Evolutionary conservation across 2,329 filamentous ascomycete species (phyloP).

Genomic region (Sclerotinia minor): DNA sequence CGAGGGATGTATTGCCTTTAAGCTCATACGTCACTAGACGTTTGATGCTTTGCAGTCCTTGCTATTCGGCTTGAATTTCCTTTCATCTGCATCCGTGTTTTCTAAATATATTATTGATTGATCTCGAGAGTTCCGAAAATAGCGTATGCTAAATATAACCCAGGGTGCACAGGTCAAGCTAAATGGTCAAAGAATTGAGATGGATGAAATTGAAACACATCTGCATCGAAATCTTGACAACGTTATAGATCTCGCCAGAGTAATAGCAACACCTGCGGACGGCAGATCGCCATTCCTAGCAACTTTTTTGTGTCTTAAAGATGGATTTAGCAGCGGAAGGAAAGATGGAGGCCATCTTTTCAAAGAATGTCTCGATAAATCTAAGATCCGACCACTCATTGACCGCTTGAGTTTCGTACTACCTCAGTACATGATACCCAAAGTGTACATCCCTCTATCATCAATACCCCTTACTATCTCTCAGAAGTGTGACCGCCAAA

Average conservation of each 20-base stretch:
- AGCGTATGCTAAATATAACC: neutral
- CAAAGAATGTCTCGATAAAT: neutral
- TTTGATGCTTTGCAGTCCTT: neutral
- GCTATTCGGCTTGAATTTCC: neutral
- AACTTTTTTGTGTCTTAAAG: slow-evolving; percentile 3
- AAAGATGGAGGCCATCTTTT: neutral
- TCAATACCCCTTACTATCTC: slow-evolving; percentile 40
- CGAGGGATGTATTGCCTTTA: neutral
- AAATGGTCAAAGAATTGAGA: slow-evolving; percentile 62
- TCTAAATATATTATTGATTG: neutral
- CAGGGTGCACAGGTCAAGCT: slow-evolving; percentile 57
- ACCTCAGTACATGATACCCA: slow-evolving; percentile 43
- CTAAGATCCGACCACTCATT: neutral
- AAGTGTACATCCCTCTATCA: slow-evolving; percentile 39
- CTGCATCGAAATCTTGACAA: slow-evolving; percentile 18
- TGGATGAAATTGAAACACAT: slow-evolving; percentile 55
- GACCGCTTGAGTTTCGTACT: neutral
- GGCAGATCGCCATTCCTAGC: slow-evolving; percentile 13
- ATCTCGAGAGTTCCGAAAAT: neutral
- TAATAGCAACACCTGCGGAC: slow-evolving; percentile 3
- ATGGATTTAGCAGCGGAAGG: neutral
- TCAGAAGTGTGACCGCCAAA: slow-evolving; percentile 43
- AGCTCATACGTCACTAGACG: no score
- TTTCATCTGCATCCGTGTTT: neutral
- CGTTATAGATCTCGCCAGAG: neutral